These are phyloP conservation scores for Papiliotrema laurentii DNA, from an alignment of 1,284 basidiomycete species.

Conservation along the genomic window DNA sequence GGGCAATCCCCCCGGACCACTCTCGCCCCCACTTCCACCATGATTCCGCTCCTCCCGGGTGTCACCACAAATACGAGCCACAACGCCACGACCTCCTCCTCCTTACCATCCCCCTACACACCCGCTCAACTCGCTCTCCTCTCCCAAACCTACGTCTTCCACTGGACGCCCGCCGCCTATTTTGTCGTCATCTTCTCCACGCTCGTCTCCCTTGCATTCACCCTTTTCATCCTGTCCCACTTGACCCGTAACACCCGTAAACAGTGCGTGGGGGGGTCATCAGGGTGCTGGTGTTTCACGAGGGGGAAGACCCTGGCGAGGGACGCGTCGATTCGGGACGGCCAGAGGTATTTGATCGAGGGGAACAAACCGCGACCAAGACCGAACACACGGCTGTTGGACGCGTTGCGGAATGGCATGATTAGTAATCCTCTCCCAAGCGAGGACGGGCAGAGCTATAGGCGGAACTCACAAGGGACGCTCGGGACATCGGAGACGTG, in stretches of 20 bases:
- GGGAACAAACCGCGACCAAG: slow-evolving; percentile 1
- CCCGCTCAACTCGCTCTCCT: slow-evolving; percentile 15
- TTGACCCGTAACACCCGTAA: too few species aligned
- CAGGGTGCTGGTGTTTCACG: not conserved
- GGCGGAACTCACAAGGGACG: not conserved
- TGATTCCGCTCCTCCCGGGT: too few species aligned
- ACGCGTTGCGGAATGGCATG: slow-evolving; percentile 17
- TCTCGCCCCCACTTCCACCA: too few species aligned
- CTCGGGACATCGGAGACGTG: too few species aligned
- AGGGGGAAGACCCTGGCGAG: not conserved
- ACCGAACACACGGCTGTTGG: slow-evolving; percentile 14
- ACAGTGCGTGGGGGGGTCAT: too few species aligned
- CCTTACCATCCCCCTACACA: too few species aligned
- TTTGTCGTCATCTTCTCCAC: slow-evolving; percentile 24
- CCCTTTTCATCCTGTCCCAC: not conserved
- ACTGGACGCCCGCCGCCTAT: slow-evolving; percentile 21
- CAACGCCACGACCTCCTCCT: too few species aligned
- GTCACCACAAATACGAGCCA: too few species aligned
- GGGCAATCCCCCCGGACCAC: too few species aligned
- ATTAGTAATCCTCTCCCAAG: slow-evolving; percentile 14
- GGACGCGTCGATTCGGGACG: not conserved
- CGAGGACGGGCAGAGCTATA: slow-evolving; percentile 13
- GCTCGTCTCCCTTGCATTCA: slow-evolving; percentile 1
- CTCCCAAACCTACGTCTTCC: slow-evolving; percentile 10
- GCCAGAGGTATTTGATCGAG: slow-evolving; percentile 5